Percentiles rank a stretch among this genome's conserved stretches.
These are phyloP conservation scores for Pyronema domesticum DNA, from an alignment of 495 filamentous ascomycete genomes.

Conservation along the genomic window DNA sequence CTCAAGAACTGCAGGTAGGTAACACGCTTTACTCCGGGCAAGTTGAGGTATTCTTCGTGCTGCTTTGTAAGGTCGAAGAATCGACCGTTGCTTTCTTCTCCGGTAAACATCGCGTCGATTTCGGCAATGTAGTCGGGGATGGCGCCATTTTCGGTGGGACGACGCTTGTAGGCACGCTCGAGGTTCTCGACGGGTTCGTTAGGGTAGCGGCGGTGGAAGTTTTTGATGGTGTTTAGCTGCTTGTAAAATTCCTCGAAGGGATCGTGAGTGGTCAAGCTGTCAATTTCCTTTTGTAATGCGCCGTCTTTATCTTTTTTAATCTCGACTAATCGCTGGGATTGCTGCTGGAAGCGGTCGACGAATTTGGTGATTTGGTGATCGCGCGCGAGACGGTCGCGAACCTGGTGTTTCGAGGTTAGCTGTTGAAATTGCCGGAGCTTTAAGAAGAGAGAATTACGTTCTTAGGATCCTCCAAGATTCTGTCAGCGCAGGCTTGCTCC, in stretches of 20 bases:
- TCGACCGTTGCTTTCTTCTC: slow-evolving; percentile 79
- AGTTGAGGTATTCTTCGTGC: slow-evolving; percentile 79
- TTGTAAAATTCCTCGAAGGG: slow-evolving; percentile 85
- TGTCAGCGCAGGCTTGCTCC: slow-evolving; percentile 82
- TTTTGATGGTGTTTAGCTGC: slow-evolving; percentile 59
- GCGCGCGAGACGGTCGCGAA: slow-evolving; percentile 64
- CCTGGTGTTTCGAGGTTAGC: slow-evolving; percentile 35
- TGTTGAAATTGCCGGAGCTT: slow-evolving; percentile 3
- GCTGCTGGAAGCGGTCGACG: slow-evolving; percentile 64
- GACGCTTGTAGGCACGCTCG: slow-evolving; percentile 73
- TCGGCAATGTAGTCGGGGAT: slow-evolving; percentile 26
- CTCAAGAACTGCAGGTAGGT: slow-evolving; percentile 85
- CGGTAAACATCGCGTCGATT: slow-evolving; percentile 83
- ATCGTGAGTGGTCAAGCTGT: slow-evolving; percentile 69
- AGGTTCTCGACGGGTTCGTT: slow-evolving; percentile 92
- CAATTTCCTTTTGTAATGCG: slow-evolving; percentile 56
- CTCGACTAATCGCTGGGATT: slow-evolving; percentile 61
- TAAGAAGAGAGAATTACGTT: slow-evolving; percentile 36
- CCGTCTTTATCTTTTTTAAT: slow-evolving; percentile 70
- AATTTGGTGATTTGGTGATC: slow-evolving; percentile 88
- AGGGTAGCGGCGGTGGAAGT: slow-evolving; percentile 77
- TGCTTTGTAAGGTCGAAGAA: slow-evolving; percentile 70
- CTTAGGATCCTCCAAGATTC: slow-evolving; percentile 70
- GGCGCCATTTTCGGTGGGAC: slow-evolving; percentile 25
- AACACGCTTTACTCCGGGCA: slow-evolving; percentile 63